Conservation (phyloP, 306 rosid genomes). For the Lathyrus tuberosus region DNA sequence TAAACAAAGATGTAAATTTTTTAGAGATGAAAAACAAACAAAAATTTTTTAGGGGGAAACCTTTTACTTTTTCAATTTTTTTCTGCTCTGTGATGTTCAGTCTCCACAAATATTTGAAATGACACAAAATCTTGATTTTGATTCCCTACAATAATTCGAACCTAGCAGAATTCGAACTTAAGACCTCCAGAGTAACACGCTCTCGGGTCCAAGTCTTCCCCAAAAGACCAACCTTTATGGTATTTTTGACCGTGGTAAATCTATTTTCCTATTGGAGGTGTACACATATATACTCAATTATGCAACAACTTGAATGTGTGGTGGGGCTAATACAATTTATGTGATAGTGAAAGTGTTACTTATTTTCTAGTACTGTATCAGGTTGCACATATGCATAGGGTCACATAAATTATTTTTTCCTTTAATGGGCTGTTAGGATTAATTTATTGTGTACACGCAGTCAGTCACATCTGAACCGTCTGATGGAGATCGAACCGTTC, state of each 20-base stretch:
- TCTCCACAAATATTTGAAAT: constrained; percentile 30
- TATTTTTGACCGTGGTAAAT: not conserved
- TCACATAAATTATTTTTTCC: constrained; percentile 33
- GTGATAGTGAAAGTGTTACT: constrained; percentile 26
- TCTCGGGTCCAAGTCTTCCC: no score
- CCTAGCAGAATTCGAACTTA: no score
- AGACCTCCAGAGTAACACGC: no score
- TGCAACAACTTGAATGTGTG: constrained; percentile 38
- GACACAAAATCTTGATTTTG: constrained; percentile 37
- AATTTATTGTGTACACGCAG: constrained; percentile 1
- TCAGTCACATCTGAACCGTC: not conserved
- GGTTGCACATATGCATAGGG: constrained; percentile 32
- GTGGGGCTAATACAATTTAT: constrained; percentile 46
- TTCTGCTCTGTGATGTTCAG: constrained; percentile 29
- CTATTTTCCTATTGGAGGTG: constrained; percentile 25
- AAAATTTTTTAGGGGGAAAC: not conserved
- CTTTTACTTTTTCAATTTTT: constrained; percentile 1
- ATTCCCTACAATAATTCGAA: constrained; percentile 38
- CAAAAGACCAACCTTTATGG: not conserved
- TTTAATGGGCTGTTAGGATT: constrained; percentile 16
- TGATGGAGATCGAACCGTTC: not conserved
- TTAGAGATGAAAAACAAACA: not conserved
- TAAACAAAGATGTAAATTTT: not conserved
- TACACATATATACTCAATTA: constrained; percentile 16
- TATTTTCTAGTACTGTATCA: constrained; percentile 35